Base-by-base conservation (phyloP, 768 basidiomycete species). In the Leucocoprinus leucothites region DNA sequence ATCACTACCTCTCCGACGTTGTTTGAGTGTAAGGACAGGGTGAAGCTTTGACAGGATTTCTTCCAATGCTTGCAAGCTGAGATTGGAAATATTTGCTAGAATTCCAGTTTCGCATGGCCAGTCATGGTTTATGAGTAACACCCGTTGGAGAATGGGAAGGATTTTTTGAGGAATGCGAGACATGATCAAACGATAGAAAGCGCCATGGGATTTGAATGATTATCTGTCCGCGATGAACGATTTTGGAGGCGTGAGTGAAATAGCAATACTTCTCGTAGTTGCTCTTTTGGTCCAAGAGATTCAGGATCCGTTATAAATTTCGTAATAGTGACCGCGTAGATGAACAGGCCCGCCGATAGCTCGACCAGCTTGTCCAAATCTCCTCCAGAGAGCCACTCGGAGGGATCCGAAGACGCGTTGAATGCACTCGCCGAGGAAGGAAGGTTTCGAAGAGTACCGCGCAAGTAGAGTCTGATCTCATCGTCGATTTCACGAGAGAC, bases 331-430 rank as follows among this genome's bases (percentile, higher is more conserved):
- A 47, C 44, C 1, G 55, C 49, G 14, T 42, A 57, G 26, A 53
- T 49, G 41, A 48, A 57, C 5, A 31, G 14, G 1, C 54, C 55
- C 9, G 58, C 56, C 9, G 51, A 24, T 21, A 36, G 40, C 6
- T 26, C 13, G 11, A 53, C 45, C 9, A 56, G 51, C 3, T 13
- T 48, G 9, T 51, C 16, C 9, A 60, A 13, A 3, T 47, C 41
- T 4, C 25, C 24, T n/a, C 53, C 44, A 2, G 46, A 22, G 6
- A 55, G 58, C 58, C 58, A 60, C 1, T 51, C 31, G n/a, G 49
- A n/a, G n/a, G n/a, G n/a, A n/a, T n/a, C n/a, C n/a, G n/a, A n/a
- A n/a, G n/a, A n/a, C n/a, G n/a, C n/a, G n/a, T n/a, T n/a, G n/a
- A n/a, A n/a, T n/a, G n/a, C n/a, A n/a, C n/a, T n/a, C n/a, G n/a